Percentiles rank a stretch among this genome's conserved stretches.
These are phyloP conservation scores for Ganoderma resinaceum DNA, from an alignment of 1,284 basidiomycete genomes.

Conservation along the genomic window DNA sequence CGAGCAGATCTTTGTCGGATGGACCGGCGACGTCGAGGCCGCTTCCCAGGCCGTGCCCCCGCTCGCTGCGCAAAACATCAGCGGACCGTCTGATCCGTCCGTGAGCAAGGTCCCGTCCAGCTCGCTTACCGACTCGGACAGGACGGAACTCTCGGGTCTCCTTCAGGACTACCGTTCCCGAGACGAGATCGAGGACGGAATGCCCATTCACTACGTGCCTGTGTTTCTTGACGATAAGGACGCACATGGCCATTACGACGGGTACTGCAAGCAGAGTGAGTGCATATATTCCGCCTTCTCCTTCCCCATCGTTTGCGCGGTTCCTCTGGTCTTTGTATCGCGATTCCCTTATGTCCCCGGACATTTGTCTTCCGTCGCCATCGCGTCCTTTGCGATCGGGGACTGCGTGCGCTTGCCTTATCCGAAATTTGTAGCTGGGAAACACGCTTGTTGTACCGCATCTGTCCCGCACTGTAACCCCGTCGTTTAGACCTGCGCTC, in stretches of 20 bases:
- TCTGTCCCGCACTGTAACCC: conserved; percentile 12
- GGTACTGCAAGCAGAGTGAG: conserved; percentile 97
- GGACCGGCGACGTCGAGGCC: conserved; percentile 86
- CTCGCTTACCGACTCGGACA: conserved; percentile 65
- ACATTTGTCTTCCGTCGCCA: not conserved
- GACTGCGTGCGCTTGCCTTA: conserved; percentile 12
- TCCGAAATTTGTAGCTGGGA: conserved; percentile 7
- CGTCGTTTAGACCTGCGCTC: conserved; percentile 11
- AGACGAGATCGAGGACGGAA: conserved; percentile 55
- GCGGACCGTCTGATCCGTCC: conserved; percentile 19
- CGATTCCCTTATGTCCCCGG: not conserved
- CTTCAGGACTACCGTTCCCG: conserved; percentile 63
- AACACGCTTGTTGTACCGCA: conserved; percentile 17
- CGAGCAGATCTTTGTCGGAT: conserved; percentile 92
- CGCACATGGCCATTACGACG: conserved; percentile 94
- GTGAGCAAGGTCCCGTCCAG: conserved; percentile 53
- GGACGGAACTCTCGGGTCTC: conserved; percentile 65
- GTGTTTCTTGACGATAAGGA: conserved; percentile 93
- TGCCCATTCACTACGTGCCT: conserved; percentile 77
- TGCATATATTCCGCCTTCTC: conserved; percentile 32
- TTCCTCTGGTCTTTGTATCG: not conserved
- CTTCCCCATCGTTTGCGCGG: conserved; percentile 7
- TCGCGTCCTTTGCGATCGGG: not conserved
- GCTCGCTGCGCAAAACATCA: conserved; percentile 29
- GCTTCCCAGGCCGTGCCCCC: conserved; percentile 37